Base-by-base conservation (phyloP, 495 filamentous ascomycete genomes). In the Darksidea phi region DNA sequence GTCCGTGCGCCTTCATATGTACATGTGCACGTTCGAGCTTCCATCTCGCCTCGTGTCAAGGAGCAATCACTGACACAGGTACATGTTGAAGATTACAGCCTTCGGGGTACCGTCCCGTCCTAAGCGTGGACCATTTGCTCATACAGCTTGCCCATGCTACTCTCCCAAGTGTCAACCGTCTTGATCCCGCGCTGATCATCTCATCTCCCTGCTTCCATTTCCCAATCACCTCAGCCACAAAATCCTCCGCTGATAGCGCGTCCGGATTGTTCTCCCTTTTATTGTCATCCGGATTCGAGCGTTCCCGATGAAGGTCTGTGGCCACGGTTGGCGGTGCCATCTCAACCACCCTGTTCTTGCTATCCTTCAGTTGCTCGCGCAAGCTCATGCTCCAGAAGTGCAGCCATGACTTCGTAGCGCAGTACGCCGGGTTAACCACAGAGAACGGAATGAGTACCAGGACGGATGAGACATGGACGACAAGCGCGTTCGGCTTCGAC, bases 351-450 rank as follows among this genome's bases (percentile, higher is more conserved):
- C 64, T 72, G 36, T 79, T 72, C 18, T 71, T 72, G 7, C 61
- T 70, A 10, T 72, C 64, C 18, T 69, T 65, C 6, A 80, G 64
- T 63, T 79, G 76, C 2, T 75, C 73, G 15, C 78, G 67, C 23
- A 82, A 70, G 43, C 72, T 77, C 71, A 80, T 75, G 48, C 57
- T 71, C 72, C 73, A 80, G 64, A 75, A 79, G 62, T 80, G 79
- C 45, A 77, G 15, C 75, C 75, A 79, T 5, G 78, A 74, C 48
- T 80, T 80, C 7, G 77, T 79, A 12, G 71, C 79, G 60, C 77
- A 75, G 61, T 82, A 80, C 0, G 77, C 75, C 1, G 76, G 76
- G 57, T 79, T 82, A 55, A 79, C 71, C 42, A 79, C 53, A 6
- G 59, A 68, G 34, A 75, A 72, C 0, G 78, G 78, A 5, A 75